These are phyloP conservation scores for Gaultheria prostrata DNA, from an alignment of 148 eudicot species.

Conservation along the genomic window DNA sequence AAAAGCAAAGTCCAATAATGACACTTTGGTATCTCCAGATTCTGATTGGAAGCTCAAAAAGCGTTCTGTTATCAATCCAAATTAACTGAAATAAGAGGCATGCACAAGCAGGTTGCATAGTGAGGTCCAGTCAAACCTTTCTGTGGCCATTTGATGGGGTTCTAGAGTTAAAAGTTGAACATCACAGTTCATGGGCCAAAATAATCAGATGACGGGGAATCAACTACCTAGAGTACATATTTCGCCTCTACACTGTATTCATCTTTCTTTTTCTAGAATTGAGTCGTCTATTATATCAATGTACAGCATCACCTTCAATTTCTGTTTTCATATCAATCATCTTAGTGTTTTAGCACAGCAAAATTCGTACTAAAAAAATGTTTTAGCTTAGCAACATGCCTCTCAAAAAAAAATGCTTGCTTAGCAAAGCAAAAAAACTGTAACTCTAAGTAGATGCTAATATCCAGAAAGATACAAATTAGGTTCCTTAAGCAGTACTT, in stretches of 20 bases:
- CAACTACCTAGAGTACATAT: not conserved
- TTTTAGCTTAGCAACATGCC: not conserved
- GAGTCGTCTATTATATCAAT: not conserved
- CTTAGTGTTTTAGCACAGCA: not conserved
- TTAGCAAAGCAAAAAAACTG: not conserved
- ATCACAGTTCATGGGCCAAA: too few relatives aligned
- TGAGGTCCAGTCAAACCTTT: too few relatives aligned
- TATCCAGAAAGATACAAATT: not conserved
- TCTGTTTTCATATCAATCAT: not conserved
- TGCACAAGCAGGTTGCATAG: not conserved
- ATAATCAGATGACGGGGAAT: not conserved
- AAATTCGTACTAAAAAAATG: not conserved
- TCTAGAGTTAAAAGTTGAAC: too few relatives aligned
- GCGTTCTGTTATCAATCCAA: too few relatives aligned
- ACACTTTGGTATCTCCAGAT: not conserved
- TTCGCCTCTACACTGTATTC: not conserved
- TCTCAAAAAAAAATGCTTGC: not conserved
- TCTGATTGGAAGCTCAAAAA: not conserved
- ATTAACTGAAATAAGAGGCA: not conserved
- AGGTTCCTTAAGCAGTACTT: not conserved
- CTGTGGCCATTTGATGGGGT: too few relatives aligned
- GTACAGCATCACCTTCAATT: not conserved
- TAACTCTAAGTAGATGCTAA: not conserved
- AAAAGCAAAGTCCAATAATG: too few relatives aligned
- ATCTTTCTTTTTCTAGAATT: not conserved